Percentiles rank a stretch among this genome's conserved stretches.
Evolutionary conservation across 257 asterid genomes (phyloP).

Genomic region (Sherardia arvensis): DNA sequence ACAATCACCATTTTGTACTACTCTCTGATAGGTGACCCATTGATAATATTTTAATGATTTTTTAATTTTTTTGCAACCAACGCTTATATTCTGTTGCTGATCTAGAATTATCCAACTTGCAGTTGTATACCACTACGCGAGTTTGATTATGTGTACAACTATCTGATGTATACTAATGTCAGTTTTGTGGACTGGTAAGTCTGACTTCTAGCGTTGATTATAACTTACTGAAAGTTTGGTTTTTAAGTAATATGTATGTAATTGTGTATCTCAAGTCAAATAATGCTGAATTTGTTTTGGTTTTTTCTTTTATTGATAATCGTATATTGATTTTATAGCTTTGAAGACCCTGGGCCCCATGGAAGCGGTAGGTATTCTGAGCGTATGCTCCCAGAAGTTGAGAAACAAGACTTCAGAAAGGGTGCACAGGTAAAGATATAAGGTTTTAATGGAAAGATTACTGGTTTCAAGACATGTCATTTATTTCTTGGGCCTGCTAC

Average conservation of each 20-base stretch:
- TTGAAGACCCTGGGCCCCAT: constrained; percentile 99
- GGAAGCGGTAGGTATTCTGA: constrained; percentile 96
- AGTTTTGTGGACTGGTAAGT: constrained; percentile 94
- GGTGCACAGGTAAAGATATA: constrained; percentile 76
- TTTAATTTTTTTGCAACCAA: constrained; percentile 5
- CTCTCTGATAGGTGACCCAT: constrained; percentile 82
- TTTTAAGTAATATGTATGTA: not conserved
- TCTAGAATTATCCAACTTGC: constrained; percentile 34
- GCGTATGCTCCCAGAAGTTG: constrained; percentile 95
- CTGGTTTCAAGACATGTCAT: not conserved
- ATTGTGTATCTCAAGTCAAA: not conserved
- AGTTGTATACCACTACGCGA: constrained; percentile 89
- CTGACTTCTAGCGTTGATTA: not conserved
- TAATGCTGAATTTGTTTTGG: not conserved
- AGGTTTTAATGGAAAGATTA: not conserved
- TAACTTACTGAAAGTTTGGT: not conserved
- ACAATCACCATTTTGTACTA: constrained; percentile 78
- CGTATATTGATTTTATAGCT: constrained; percentile 42
- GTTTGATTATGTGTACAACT: constrained; percentile 83
- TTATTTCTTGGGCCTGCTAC: not conserved
- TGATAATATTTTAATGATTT: constrained; percentile 5
- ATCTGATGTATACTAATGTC: constrained; percentile 85
- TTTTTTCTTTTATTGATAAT: not conserved
- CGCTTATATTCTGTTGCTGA: constrained; percentile 15
- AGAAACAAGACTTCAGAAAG: constrained; percentile 84